Evolutionary conservation across 768 basidiomycete genomes (phyloP), one percentile per base, ranked within the genome.

Genomic region (Termitomyces sp.): DNA sequence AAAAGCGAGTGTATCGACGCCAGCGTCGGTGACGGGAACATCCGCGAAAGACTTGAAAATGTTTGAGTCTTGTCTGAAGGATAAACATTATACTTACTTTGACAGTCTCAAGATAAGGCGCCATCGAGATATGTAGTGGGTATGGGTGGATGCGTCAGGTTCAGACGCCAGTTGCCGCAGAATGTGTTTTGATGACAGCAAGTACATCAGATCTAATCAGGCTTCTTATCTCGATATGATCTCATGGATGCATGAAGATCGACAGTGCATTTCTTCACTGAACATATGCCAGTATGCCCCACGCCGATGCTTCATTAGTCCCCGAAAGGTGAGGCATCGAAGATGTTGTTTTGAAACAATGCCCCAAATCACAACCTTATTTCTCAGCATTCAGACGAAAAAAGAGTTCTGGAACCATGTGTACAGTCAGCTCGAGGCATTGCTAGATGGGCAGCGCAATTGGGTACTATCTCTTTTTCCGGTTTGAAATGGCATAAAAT

Each of bases 1-100:
- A 76, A 98, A 99, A 47, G 79, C 76, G 44, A 83, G 69, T 16
- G 97, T 98, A 69, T 98, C 87, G 68, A 98, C 83, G 59, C 96
- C 96, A 64, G 79, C 81, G 63, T 92, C 86, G 54, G 88, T 91
- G 62, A 92, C 79, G 30, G 88, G 82, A 40, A 98, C 96, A 71
- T 95, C 88, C 63, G 86, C 85, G 70, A 94, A 99, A n/a, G 92
- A 95, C 96, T 98, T 61, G 45, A 17, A 42, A 35, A 47, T 25
- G 30, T 57, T 63, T 43, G 10, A 45, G 39, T 43, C 17, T 28
- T 27, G 32, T 19, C 12, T 8, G 3, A 35, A 28, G 34, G 17
- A 30, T 16, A 25, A 16, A 12, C 37, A 14, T 25, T 37, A 1
- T 8, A 39, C 76, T 61, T 60, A 83, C 89, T 73, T 80, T 87